phyloP scores from a whole-genome alignment of 208 protist genomes.

The Leishmania amazonensis region DNA sequence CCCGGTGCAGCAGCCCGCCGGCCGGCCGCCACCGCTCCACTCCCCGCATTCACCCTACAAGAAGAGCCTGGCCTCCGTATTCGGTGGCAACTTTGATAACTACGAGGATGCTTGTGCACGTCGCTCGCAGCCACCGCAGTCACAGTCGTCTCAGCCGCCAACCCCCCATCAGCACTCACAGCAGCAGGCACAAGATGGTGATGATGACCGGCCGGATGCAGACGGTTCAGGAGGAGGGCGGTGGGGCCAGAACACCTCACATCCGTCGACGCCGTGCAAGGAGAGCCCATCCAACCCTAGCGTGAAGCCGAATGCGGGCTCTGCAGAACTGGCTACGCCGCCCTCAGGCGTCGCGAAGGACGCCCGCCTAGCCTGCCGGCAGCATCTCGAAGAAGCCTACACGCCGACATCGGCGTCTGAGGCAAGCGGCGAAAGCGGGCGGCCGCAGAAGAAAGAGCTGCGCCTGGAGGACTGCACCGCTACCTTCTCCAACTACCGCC shows the following conservation, averaged over 20 bases:
- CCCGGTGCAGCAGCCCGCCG: background rate
- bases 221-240: background rate
- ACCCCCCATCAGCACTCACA: conserved; percentile 4
- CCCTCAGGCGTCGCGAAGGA: conserved; percentile 19
- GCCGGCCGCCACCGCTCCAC: conserved; percentile 13
- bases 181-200: background rate
- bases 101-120: conserved; percentile 1
- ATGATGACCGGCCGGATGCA: conserved; percentile 1
- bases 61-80: conserved; percentile 9
- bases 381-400: conserved; percentile 21
- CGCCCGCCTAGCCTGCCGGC: conserved; percentile 26
- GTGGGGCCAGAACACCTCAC: conserved; percentile 2
- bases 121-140: background rate
- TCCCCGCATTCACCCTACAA: conserved; percentile 17
- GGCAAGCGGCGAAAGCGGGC: conserved; percentile 9
- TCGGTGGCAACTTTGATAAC: conserved; percentile 13
- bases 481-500: background rate
- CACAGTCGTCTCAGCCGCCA: background rate
- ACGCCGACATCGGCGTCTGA: conserved; percentile 5
- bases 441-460: conserved; percentile 25
- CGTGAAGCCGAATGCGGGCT: background rate
- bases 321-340: conserved; percentile 7
- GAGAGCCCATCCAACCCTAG: background rate
- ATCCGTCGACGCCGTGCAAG: conserved; percentile 14
- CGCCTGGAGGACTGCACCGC: conserved; percentile 17